Evolutionary conservation across 495 filamentous ascomycete genomes (phyloP), one percentile per base, ranked within the genome.

Genomic region (Opeltia flavorubescens): DNA sequence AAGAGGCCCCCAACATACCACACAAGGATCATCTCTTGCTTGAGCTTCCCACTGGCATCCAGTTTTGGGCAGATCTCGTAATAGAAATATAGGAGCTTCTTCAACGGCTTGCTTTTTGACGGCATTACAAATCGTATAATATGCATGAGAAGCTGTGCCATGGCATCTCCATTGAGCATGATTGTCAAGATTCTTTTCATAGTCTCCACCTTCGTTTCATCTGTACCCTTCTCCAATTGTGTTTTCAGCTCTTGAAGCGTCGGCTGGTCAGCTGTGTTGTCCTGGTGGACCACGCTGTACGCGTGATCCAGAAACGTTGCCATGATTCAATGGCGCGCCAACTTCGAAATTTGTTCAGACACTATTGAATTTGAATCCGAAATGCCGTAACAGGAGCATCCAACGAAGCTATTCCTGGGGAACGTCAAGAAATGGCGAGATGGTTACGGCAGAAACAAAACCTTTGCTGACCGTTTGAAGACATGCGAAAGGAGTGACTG

Each of bases 91-190:
- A 99, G 75, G 34, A 99, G 69, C 68, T 96, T 96, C 76, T 99
- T 99, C 56, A 99, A 70, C n/a, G 79, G 69, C 66, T 96, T 96
- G 67, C 81, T 86, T 70, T 85, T 94, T 47, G 86, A 89, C 1
- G 93, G 93, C 93, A 96, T 96, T 53, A 99, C 86, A 64, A 96
- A 96, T 63, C 91, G 84, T 68, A 99, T 96, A 59, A 99, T 96
- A 67, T 95, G 93, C 93, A 99, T 99, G 53, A 99, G 76, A 15
- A 99, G 75, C 55, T 84, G 78, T 31, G 86, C 79, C 83, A 96
- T 88, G 29, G 93, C 86, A 59, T 96, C 93, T 47, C 93, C 93
- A 60, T 95, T 99, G 58, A 99, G 79, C 89, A 95, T 94, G 62
- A 94, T 76, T 50, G 86, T 94, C 52, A 96, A 73, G 66, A 99